Conservation (phyloP, 805 yeast species). For the Kuraishia cidri region DNA sequence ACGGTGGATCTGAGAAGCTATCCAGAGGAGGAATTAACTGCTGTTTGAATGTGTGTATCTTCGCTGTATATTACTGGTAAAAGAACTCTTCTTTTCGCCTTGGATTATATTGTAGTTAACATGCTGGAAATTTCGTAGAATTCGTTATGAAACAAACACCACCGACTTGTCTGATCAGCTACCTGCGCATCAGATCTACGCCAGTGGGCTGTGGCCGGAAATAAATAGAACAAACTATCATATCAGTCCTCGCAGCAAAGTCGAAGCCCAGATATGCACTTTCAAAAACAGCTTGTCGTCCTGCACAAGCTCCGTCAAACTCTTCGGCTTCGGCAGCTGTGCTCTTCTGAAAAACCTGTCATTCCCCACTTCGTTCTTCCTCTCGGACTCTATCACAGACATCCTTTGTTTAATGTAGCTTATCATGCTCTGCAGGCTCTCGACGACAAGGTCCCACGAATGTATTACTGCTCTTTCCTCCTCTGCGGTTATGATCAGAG, state of each 20-base stretch:
- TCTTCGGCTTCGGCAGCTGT: conserved; percentile 42
- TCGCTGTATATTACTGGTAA: no score
- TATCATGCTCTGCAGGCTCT: conserved; percentile 29
- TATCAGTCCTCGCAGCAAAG: conserved; percentile 29
- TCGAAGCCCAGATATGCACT: conserved; percentile 58
- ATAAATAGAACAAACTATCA: no score
- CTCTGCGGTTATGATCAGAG: conserved; percentile 49
- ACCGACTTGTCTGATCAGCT: no score
- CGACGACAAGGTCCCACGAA: conserved; percentile 42
- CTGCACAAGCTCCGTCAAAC: conserved; percentile 42
- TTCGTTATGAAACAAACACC: no score
- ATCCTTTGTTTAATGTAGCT: conserved; percentile 25
- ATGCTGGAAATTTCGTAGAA: no score
- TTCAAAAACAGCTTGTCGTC: conserved; percentile 46
- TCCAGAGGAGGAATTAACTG: conserved; percentile 21
- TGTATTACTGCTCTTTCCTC: conserved; percentile 40
- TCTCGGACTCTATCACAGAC: conserved; percentile 14
- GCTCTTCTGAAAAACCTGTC: conserved; percentile 52
- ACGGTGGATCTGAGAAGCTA: conserved; percentile 66
- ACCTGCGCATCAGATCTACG: no score
- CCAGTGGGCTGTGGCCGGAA: no score
- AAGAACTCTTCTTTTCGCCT: no score
- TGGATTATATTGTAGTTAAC: no score
- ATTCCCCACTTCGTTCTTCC: conserved; percentile 23
- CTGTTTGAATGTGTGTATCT: no score